A percentile compares a stretch with the other conserved stretches of the same genome.
Evolutionary conservation across 225 moss, liverwort and hornwort species (phyloP).

Genomic region (Marchantia polymorpha): DNA sequence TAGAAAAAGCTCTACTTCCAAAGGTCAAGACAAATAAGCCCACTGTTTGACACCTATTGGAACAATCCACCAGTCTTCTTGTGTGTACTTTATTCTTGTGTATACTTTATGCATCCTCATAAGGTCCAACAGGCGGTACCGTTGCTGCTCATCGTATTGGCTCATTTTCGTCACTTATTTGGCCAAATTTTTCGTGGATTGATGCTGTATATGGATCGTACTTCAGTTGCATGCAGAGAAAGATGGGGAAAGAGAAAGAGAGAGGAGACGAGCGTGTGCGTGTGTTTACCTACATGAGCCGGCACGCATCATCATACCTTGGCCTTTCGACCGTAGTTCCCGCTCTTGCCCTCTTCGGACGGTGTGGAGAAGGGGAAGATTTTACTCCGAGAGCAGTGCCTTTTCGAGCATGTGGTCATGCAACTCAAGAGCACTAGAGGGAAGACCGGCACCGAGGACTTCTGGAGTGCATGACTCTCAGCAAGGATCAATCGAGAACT

Average conservation of each 20-base stretch:
- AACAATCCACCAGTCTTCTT: neutral
- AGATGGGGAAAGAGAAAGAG: neutral
- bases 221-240: neutral
- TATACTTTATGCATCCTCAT: neutral
- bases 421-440: neutral
- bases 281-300: neutral
- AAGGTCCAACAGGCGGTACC: neutral
- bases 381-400: neutral
- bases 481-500: neutral
- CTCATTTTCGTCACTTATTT: neutral
- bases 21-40: neutral
- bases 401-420: constrained; percentile 1
- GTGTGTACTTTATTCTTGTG: neutral
- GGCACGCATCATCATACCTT: neutral
- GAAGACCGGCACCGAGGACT: neutral
- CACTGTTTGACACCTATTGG: neutral
- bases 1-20: no score
- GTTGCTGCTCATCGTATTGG: neutral
- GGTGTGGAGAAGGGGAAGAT: neutral
- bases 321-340: constrained; percentile 5
- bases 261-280: neutral
- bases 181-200: neutral
- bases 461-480: neutral
- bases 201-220: neutral
- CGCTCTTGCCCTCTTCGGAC: neutral